Conservation (phyloP, 176 grass and related monocot genomes). For the Oryza longistaminata region DNA sequence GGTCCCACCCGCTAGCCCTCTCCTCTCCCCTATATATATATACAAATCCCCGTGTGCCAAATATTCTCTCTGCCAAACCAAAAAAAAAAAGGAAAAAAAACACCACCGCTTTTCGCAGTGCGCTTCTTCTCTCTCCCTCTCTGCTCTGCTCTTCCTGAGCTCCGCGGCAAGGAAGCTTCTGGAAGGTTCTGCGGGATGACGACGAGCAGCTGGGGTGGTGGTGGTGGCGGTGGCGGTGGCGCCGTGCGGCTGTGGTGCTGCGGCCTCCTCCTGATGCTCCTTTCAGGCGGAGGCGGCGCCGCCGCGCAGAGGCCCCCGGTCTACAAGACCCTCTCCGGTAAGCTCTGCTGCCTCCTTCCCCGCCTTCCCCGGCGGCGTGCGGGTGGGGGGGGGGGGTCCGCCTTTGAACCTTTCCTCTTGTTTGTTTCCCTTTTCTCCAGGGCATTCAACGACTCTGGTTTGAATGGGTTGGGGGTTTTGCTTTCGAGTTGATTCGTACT, state of each 20-base stretch:
- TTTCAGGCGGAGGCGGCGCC: slow-evolving; percentile 2
- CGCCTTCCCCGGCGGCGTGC: not conserved
- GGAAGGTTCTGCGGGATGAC: slow-evolving; percentile 37
- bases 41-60: not conserved
- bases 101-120: not conserved
- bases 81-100: not conserved
- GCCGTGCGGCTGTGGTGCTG: slow-evolving; percentile 40
- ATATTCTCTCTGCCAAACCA: not conserved
- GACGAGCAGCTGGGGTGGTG: slow-evolving; percentile 3
- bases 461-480: not conserved
- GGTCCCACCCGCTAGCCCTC: not conserved
- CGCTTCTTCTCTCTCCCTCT: not conserved
- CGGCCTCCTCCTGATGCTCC: slow-evolving; percentile 38
- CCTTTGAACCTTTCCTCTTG: not conserved
- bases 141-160: slow-evolving; percentile 1
- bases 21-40: not conserved
- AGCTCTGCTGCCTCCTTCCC: not conserved
- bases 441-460: not conserved
- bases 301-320: slow-evolving; percentile 33
- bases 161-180: not conserved
- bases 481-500: not conserved
- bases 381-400: not conserved
- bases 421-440: not conserved
- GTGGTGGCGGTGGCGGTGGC: slow-evolving; percentile 19
- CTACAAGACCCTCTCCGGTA: slow-evolving; percentile 71